A percentile compares a stretch with the other conserved stretches of the same genome.
Conservation (phyloP, 2,329 filamentous ascomycete genomes). For the Leptographium flavum region DNA sequence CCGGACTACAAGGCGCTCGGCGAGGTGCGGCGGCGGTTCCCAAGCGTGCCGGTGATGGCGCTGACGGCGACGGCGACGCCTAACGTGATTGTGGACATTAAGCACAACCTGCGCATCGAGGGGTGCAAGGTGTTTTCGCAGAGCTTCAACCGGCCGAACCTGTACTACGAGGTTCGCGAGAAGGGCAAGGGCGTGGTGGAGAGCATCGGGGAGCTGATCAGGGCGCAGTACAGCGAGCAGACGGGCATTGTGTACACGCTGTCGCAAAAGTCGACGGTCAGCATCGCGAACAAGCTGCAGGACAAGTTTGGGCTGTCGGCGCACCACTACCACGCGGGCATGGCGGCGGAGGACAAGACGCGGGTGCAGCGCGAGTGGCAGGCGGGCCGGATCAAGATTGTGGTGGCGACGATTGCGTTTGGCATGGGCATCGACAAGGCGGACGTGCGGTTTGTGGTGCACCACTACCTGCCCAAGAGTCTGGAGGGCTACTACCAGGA, state of each 20-base stretch:
- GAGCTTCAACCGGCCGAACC: slow-evolving; percentile 93
- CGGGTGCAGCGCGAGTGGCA: slow-evolving; percentile 75
- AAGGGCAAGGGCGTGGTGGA: slow-evolving; percentile 48
- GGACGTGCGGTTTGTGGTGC: slow-evolving; percentile 91
- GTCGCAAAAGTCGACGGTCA: slow-evolving; percentile 70
- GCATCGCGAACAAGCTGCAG: slow-evolving; percentile 55
- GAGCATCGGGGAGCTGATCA: slow-evolving; percentile 53
- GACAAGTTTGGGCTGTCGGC: slow-evolving; percentile 53
- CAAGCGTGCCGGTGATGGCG: slow-evolving; percentile 79
- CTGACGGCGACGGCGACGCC: slow-evolving; percentile 89
- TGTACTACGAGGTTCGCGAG: slow-evolving; percentile 69
- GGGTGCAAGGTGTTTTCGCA: slow-evolving; percentile 70
- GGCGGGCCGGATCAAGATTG: slow-evolving; percentile 62
- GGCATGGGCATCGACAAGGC: slow-evolving; percentile 99
- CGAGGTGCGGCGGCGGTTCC: slow-evolving; percentile 55
- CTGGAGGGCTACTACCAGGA: slow-evolving; percentile 98
- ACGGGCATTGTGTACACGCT: slow-evolving; percentile 91
- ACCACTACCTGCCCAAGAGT: slow-evolving; percentile 85
- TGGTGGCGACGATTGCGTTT: slow-evolving; percentile 96
- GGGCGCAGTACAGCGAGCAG: slow-evolving; percentile 50
- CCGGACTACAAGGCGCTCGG: slow-evolving; percentile 88
- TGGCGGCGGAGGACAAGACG: slow-evolving; percentile 54
- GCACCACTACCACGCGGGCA: slow-evolving; percentile 72
- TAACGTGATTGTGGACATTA: slow-evolving; percentile 83
- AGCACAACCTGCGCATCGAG: slow-evolving; percentile 75